Conservation (phyloP, 2,329 filamentous ascomycete genomes). For the Aspergillus sp. region DNA sequence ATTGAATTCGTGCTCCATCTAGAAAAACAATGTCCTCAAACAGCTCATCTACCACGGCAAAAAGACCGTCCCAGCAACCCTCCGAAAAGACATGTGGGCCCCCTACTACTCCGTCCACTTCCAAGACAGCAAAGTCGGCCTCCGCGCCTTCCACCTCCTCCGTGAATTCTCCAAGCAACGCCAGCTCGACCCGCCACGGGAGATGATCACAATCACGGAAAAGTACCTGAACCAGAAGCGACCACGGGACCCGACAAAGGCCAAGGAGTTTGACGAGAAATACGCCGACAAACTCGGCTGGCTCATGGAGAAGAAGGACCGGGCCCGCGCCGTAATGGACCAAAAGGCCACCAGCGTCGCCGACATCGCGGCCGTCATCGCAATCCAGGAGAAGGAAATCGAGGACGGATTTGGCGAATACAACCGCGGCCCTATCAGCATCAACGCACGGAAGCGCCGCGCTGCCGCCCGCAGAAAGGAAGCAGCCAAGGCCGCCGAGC, state of each 20-base stretch:
- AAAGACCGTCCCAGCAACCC: constrained; percentile 61
- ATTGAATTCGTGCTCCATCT: constrained; percentile 11
- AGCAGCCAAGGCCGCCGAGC: constrained; percentile 26
- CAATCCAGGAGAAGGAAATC: constrained; percentile 51
- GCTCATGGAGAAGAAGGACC: constrained; percentile 53
- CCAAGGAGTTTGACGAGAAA: constrained; percentile 47
- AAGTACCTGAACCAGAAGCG: constrained; percentile 44
- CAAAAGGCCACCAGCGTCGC: constrained; percentile 67
- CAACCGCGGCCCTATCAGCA: constrained; percentile 38
- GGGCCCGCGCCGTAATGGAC: constrained; percentile 62
- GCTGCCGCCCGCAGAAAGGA: constrained; percentile 35
- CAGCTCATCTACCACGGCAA: constrained; percentile 68
- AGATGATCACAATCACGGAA: constrained; percentile 52
- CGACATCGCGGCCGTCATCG: constrained; percentile 62
- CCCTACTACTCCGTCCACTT: constrained; percentile 65
- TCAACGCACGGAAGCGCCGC: constrained; percentile 36
- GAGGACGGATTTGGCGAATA: constrained; percentile 35
- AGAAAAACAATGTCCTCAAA: constrained; percentile 58
- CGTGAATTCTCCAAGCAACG: constrained; percentile 65
- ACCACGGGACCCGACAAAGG: constrained; percentile 43
- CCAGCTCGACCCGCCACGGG: constrained; percentile 55
- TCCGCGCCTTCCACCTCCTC: constrained; percentile 61
- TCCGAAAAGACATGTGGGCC: constrained; percentile 67
- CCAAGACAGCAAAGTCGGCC: constrained; percentile 53
- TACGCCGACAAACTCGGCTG: constrained; percentile 47